phyloP scores from a whole-genome alignment of 148 eudicot species.

The Salicornia ramosissima region DNA sequence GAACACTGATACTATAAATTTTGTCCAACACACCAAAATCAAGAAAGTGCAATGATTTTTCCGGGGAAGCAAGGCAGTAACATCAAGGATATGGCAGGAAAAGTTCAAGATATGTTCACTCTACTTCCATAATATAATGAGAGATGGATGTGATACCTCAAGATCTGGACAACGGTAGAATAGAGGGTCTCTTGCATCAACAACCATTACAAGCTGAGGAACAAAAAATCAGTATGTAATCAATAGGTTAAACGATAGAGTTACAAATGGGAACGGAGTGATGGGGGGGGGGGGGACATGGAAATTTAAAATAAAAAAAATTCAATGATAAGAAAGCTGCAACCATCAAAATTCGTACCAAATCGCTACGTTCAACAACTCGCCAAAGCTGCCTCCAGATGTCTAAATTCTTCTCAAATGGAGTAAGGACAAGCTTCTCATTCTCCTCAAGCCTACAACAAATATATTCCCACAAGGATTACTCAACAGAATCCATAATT shows the following conservation, averaged over 20 bases:
- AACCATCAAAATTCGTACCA: slow-evolving; percentile 44
- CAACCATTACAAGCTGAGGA: slow-evolving; percentile 96
- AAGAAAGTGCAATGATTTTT: background rate
- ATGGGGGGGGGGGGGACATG: too few relatives aligned
- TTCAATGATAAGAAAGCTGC: too few relatives aligned
- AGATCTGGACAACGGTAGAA: slow-evolving; percentile 98
- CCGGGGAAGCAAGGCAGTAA: background rate
- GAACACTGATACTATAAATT: background rate
- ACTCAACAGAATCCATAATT: too few relatives aligned
- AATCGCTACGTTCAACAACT: slow-evolving; percentile 96
- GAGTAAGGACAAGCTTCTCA: slow-evolving; percentile 91
- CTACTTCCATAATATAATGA: background rate
- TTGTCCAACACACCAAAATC: background rate
- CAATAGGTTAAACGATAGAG: too few relatives aligned
- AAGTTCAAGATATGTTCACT: background rate
- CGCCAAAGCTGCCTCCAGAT: slow-evolving; percentile 99
- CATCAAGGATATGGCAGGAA: background rate
- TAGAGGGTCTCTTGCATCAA: slow-evolving; percentile 94
- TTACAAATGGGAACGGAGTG: too few relatives aligned
- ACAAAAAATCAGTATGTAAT: slow-evolving; percentile 8
- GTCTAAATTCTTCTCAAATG: slow-evolving; percentile 97
- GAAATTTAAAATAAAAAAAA: too few relatives aligned
- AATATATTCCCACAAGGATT: background rate
- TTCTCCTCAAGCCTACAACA: slow-evolving; percentile 81
- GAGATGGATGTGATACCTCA: slow-evolving; percentile 50